Evolutionary conservation across 768 basidiomycete genomes (phyloP), one percentile per base, ranked within the genome.

Genomic region (Neoboletus brunneissimus): DNA sequence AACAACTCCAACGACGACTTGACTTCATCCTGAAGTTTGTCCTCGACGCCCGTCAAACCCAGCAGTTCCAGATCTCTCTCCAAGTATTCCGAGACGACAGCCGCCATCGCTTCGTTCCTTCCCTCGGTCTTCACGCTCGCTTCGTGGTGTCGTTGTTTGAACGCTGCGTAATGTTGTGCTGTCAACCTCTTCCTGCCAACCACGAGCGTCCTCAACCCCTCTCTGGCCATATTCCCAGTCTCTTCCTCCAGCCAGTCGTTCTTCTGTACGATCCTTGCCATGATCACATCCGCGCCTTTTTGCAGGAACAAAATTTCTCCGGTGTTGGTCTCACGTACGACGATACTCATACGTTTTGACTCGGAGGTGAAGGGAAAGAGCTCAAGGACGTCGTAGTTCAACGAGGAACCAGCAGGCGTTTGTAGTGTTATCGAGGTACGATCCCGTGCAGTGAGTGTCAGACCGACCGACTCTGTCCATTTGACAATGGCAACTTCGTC

Each of bases 191-290:
- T 95, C 48, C 91, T 77, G 5, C 86, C 96, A 73, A 98, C 84
- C 42, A 99, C 97, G 40, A 99, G 81, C 31, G 97, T 99, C 12
- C 97, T 81, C 50, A 99, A 70, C 1, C 97, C 97, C 64, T 99
- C 97, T 16, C 96, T 79, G 1, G 96, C 96, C 96, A 99, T 98
- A 68, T 99, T 98, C 11, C 88, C 95, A 9, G 91, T 94, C 73
- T 99, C 97, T 69, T 99, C 97, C 65, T 99, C 97, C 2, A 99
- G 79, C 97, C 97, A 98, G 72, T 98, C 97, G 70, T 98, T 98
- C 65, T 89, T 84, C 68, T 92, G 93, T 35, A 98, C 96, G 51
- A 99, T 94, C 65, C 81, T 83, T 25, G 88, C 80, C 97, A 99
- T 98, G 40, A 98, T 92, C n/a, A 95, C 94, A 67, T 99, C 97